These are phyloP conservation scores for Alternaria novae-zelandiae DNA, from an alignment of 2,329 filamentous ascomycete species.

Conservation along the genomic window DNA sequence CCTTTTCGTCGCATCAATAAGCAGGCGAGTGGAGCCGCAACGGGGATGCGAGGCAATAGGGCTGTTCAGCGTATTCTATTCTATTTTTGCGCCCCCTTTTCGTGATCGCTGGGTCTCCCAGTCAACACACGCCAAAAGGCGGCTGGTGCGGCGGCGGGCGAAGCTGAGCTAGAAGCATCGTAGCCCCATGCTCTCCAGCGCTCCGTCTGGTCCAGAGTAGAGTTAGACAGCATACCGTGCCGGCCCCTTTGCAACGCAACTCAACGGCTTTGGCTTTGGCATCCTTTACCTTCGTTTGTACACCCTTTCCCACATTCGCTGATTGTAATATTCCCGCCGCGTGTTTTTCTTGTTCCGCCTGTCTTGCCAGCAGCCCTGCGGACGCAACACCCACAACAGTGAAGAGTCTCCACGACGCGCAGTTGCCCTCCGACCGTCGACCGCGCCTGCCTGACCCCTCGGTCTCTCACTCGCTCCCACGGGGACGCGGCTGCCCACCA, in stretches of 20 bases:
- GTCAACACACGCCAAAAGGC: constrained; percentile 25
- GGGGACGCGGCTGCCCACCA: constrained; percentile 55
- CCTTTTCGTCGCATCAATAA: constrained; percentile 13
- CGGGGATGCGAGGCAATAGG: constrained; percentile 17
- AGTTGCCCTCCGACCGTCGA: constrained; percentile 7
- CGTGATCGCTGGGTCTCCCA: constrained; percentile 16
- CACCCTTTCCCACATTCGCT: constrained; percentile 39
- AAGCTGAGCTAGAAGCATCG: constrained; percentile 9
- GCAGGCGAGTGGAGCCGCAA: constrained; percentile 20
- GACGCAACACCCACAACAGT: constrained; percentile 8
- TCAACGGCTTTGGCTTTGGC: constrained; percentile 25
- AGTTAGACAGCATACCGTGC: constrained; percentile 19
- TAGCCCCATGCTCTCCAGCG: constrained; percentile 9
- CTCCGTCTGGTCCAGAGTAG: constrained; percentile 1
- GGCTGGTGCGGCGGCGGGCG: constrained; percentile 18
- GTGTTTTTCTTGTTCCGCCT: constrained; percentile 21
- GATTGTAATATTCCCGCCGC: constrained; percentile 24
- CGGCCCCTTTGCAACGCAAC: constrained; percentile 27
- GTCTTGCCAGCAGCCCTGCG: constrained; percentile 33
- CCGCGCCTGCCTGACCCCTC: constrained; percentile 26
- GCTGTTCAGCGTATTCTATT: constrained; percentile 23
- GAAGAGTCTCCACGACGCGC: constrained; percentile 11
- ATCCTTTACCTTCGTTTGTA: constrained; percentile 40
- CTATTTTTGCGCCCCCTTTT: constrained; percentile 33
- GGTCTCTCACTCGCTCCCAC: constrained; percentile 44